These are phyloP conservation scores for Vitis hybrid DNA, from an alignment of 177 flowering plant genomes.

Conservation along the genomic window DNA sequence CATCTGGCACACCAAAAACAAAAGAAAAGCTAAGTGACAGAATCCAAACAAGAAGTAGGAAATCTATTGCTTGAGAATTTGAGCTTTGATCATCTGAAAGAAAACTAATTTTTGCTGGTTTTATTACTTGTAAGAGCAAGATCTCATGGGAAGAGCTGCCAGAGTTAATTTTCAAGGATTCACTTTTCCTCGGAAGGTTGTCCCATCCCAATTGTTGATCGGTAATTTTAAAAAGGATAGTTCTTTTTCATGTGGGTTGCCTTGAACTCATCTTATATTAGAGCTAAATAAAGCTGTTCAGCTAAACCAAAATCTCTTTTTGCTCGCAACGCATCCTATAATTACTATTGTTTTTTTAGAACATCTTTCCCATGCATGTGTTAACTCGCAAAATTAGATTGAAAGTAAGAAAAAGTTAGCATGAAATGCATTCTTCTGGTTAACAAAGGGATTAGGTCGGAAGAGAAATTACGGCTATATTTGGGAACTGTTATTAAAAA, in stretches of 20 bases:
- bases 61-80: slow-evolving; percentile 14
- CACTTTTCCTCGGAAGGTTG: not conserved
- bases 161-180: not conserved
- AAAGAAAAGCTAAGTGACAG: slow-evolving; percentile 11
- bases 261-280: not conserved
- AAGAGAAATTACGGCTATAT: too few species aligned
- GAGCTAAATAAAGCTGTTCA: not conserved
- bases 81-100: not conserved
- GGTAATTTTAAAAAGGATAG: not conserved
- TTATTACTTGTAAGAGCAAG: not conserved
- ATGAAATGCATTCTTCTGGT: too few species aligned
- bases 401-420: too few species aligned
- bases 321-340: not conserved
- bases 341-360: too few species aligned
- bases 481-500: too few species aligned
- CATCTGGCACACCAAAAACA: slow-evolving; percentile 7
- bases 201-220: not conserved
- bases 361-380: too few species aligned
- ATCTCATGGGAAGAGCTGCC: not conserved
- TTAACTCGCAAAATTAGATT: too few species aligned
- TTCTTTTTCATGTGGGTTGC: not conserved
- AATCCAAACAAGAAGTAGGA: slow-evolving; percentile 20
- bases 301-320: not conserved
- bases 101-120: too few species aligned
- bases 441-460: too few species aligned